phyloP scores from a whole-genome alignment of 106 monocot genomes.

The Dendrobium officinale region DNA sequence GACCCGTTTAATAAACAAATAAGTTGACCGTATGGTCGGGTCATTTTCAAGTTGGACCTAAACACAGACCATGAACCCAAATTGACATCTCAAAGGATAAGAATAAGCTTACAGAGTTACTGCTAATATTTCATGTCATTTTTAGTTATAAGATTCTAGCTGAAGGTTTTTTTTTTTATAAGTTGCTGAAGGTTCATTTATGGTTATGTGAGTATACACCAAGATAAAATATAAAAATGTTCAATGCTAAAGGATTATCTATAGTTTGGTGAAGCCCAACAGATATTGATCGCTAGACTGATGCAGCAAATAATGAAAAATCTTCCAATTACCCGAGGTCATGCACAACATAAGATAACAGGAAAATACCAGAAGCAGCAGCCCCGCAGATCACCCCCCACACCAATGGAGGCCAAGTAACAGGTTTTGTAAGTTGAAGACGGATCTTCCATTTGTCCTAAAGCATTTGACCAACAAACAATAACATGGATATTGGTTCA shows the following conservation, averaged over 20 bases:
- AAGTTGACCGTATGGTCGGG: no score
- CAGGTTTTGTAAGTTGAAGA: constrained; percentile 91
- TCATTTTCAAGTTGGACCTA: no score
- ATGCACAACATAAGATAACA: neutral
- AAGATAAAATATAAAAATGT: no score
- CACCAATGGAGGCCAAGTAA: constrained; percentile 91
- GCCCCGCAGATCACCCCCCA: constrained; percentile 98
- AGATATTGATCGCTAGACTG: neutral
- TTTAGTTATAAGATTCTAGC: neutral
- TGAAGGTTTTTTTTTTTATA: neutral
- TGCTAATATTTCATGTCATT: neutral
- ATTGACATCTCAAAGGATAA: neutral
- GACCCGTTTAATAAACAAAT: no score
- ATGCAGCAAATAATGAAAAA: neutral
- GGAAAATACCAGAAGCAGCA: constrained; percentile 78
- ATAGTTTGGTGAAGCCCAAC: neutral
- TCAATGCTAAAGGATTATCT: neutral
- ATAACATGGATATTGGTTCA: neutral
- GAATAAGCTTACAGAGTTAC: neutral
- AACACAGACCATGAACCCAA: no score
- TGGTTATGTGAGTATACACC: no score
- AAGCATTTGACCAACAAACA: constrained; percentile 2
- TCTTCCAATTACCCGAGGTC: neutral
- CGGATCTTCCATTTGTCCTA: constrained; percentile 94
- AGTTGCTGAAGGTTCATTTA: neutral